phyloP scores from a whole-genome alignment of 2,329 filamentous ascomycete species.

The Xenoacremonium recifei region DNA sequence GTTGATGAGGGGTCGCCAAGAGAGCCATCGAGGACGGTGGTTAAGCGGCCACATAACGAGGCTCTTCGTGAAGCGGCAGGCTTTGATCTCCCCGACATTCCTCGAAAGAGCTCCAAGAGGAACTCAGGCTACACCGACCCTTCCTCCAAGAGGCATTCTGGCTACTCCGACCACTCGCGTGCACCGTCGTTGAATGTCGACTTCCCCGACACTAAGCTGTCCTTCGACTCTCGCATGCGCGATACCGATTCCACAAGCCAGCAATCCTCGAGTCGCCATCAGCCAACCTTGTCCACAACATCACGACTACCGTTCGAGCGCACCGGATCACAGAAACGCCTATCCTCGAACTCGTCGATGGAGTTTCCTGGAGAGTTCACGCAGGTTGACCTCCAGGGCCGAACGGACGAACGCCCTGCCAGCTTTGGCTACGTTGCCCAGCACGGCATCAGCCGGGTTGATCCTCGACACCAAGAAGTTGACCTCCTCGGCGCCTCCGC shows the following conservation, averaged over 20 bases:
- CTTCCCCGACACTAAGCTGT: slow-evolving; percentile 21
- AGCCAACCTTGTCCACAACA: slow-evolving; percentile 21
- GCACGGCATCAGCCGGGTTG: slow-evolving; percentile 55
- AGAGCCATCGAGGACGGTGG: slow-evolving; percentile 19
- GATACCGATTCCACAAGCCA: slow-evolving; percentile 20
- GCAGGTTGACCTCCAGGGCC: slow-evolving; percentile 37
- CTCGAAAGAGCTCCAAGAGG: slow-evolving; percentile 71
- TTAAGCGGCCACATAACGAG: slow-evolving; percentile 18
- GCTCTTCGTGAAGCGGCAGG: slow-evolving; percentile 25
- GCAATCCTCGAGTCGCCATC: slow-evolving; percentile 18
- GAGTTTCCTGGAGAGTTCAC: slow-evolving; percentile 46
- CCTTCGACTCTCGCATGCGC: slow-evolving; percentile 18
- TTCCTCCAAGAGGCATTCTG: no score
- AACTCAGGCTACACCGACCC: slow-evolving; percentile 39
- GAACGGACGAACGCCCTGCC: slow-evolving; percentile 47
- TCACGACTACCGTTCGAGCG: slow-evolving; percentile 56
- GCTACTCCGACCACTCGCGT: slow-evolving; percentile 31
- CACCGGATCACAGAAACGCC: slow-evolving; percentile 49
- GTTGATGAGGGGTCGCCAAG: slow-evolving; percentile 38
- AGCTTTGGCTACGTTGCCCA: slow-evolving; percentile 58
- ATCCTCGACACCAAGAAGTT: slow-evolving; percentile 42
- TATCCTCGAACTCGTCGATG: slow-evolving; percentile 50
- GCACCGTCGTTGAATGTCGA: slow-evolving; percentile 36
- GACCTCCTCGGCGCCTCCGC: slow-evolving; percentile 54
- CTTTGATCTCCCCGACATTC: slow-evolving; percentile 55